phyloP scores from a whole-genome alignment of 148 eudicot species.

The Chenopodium suecicum region DNA sequence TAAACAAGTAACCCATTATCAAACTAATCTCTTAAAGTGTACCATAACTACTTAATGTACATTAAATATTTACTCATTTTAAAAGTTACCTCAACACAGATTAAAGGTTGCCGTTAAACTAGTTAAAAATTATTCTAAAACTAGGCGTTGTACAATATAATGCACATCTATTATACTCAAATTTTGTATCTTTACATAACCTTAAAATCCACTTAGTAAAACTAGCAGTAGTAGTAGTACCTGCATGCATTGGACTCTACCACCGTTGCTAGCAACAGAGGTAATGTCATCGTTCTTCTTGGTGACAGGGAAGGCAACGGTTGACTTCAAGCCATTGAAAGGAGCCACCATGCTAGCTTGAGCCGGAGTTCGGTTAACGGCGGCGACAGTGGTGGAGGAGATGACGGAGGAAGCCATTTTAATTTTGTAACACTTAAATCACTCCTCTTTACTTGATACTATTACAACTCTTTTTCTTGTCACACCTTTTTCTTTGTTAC shows the following conservation, averaged over 20 bases:
- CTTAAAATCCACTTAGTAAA: not conserved
- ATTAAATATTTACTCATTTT: no score
- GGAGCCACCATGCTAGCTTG: slow-evolving; percentile 52
- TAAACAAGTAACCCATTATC: no score
- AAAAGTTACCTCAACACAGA: no score
- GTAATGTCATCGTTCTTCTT: slow-evolving; percentile 42
- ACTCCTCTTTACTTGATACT: not conserved
- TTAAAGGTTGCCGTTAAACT: no score
- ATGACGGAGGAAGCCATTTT: slow-evolving; percentile 35
- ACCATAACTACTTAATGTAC: no score
- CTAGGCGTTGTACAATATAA: no score
- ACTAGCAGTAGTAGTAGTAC: slow-evolving; percentile 9
- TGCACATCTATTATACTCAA: no score
- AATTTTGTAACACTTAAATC: not conserved
- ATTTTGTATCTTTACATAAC: no score
- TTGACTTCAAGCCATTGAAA: slow-evolving; percentile 40
- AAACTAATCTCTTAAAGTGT: no score
- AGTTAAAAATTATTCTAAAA: no score
- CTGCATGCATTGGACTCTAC: slow-evolving; percentile 57
- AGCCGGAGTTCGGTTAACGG: slow-evolving; percentile 35
- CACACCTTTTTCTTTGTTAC: not conserved
- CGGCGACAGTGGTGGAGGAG: slow-evolving; percentile 33
- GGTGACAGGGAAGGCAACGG: slow-evolving; percentile 35
- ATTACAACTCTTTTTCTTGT: not conserved
- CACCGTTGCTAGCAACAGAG: slow-evolving; percentile 45